Base-by-base conservation (phyloP, 1,284 basidiomycete genomes). In the Irpex sp. region DNA sequence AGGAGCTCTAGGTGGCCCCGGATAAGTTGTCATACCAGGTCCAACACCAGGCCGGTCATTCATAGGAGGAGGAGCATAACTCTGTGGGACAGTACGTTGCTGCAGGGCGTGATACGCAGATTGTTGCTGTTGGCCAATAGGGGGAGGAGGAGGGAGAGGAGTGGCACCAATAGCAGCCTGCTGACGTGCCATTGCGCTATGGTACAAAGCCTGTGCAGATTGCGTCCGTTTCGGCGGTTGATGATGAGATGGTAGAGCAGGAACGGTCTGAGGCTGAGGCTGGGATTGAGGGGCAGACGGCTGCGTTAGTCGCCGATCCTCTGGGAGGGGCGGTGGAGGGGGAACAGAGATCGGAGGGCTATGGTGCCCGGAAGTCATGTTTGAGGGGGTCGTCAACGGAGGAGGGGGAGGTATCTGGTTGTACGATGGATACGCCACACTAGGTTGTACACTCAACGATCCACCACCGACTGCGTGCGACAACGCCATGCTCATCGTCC, bases 371-470 rank as follows among this genome's bases (percentile, higher is more conserved):
- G 54, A 36, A 37, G 58, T 57, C 26, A 51, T 57, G 11, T 49
- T 53, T 4, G 53, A 55, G 17, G 54, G 39, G 7, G 62, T 62
- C 1, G 72, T 68, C 19, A 73, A 57, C 7, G 71, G 70, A 8
- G 72, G 78, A 9, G 80, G 79, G 7, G 81, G 80, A 6, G 80
- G 76, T 2, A 76, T 71, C 11, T 65, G 58, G n/a, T n/a, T 43
- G 55, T 60, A 58, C 21, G 58, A 21, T 7, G 46, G 17, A 33
- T 61, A 62, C 7, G 19, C 26, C 3, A 19, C 19, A 26, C 51
- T 26, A 60, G 66, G 59, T 68, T 68, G 61, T 68, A 73, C 31
- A 61, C 54, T 54, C 61, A 65, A 19, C 9, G 50, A 19, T 9
- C 50, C 50, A 26, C 15, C 50, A 19, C 15, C 8, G 1, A 55